These are phyloP conservation scores for Berberis thunbergii DNA, from an alignment of 164 flowering plant species.

Conservation along the genomic window DNA sequence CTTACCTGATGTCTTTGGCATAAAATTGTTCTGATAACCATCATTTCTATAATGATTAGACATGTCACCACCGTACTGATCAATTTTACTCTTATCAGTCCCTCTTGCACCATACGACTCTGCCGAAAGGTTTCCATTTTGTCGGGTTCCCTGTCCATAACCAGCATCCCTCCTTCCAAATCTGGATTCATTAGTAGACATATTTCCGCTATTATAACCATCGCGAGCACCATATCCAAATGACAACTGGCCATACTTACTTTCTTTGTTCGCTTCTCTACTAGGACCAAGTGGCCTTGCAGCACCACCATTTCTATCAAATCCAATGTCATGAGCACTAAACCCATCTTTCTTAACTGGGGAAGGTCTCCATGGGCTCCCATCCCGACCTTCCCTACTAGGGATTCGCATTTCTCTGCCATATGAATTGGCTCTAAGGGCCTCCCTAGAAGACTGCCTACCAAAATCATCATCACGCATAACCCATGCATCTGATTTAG, in stretches of 20 bases:
- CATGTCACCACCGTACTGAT: constrained; percentile 33
- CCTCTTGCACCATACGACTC: constrained; percentile 36
- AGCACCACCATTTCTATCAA: constrained; percentile 29
- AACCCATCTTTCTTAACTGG: constrained; percentile 30
- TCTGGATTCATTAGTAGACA: constrained; percentile 20
- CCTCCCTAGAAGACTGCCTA: constrained; percentile 42
- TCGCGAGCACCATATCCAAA: constrained; percentile 25
- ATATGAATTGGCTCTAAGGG: constrained; percentile 31
- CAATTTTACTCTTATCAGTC: constrained; percentile 28
- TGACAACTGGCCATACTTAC: constrained; percentile 27
- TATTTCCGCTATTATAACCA: constrained; percentile 18
- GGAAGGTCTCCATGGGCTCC: constrained; percentile 52
- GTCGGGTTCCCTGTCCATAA: constrained; percentile 39
- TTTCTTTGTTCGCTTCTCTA: constrained; percentile 35
- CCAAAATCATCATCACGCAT: constrained; percentile 45
- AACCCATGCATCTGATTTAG: constrained; percentile 33
- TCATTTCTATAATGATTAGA: constrained; percentile 35
- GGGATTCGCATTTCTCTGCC: constrained; percentile 34
- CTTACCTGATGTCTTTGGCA: constrained; percentile 38
- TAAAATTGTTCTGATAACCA: constrained; percentile 28
- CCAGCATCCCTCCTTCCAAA: constrained; percentile 37
- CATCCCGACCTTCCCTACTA: constrained; percentile 54
- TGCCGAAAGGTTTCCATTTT: constrained; percentile 31
- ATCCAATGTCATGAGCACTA: constrained; percentile 22
- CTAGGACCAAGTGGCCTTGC: constrained; percentile 24